Base-by-base conservation (phyloP, 2,329 filamentous ascomycete genomes). In the Aspergillus sp. region DNA sequence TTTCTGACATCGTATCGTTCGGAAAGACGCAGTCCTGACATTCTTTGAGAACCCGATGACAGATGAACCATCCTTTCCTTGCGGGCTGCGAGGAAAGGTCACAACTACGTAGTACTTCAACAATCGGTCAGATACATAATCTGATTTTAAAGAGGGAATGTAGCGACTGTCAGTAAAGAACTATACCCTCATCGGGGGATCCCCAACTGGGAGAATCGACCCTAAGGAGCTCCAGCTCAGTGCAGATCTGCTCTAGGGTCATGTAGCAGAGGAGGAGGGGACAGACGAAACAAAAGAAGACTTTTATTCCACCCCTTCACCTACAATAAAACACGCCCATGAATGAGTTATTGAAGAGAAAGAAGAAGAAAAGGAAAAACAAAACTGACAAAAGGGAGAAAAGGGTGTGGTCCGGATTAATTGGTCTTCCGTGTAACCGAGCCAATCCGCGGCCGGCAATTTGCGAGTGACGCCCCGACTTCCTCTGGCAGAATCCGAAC, bases 151-250 rank as follows among this genome's bases (percentile, higher is more conserved):
- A 29, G 2, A 29, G 11, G 25, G 25, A 17, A 77, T 85, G 82
- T 85, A 76, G 82, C 81, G 72, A 73, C 79, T 82, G 81, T 85
- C 77, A 81, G 82, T 85, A 86, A 86, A 82, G 83, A 85, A 83
- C 81, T 71, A 71, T 73, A 75, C 76, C 76, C 69, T 85, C 79
- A 84, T 82, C 61, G 76, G 76, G 64, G 57, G 53, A 70, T 54
- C 55, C 47, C 52, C 43, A 47, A 23, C 51, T 43, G 41, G 53
- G 14, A 11, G 36, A n/a, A 49, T 41, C 56, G 52, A 60, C 73
- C 79, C 77, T 85, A 78, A 74, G 78, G 73, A 74, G 81, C 81
- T 86, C 83, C 83, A 87, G 82, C 82, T 86, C 81, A 81, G 78
- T 73, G 81, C 81, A 71, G 9, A 29, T 72, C 74, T 81, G 73